Base-by-base conservation (phyloP, 2,329 filamentous ascomycete genomes). In the Ophiostoma pallidulum region DNA sequence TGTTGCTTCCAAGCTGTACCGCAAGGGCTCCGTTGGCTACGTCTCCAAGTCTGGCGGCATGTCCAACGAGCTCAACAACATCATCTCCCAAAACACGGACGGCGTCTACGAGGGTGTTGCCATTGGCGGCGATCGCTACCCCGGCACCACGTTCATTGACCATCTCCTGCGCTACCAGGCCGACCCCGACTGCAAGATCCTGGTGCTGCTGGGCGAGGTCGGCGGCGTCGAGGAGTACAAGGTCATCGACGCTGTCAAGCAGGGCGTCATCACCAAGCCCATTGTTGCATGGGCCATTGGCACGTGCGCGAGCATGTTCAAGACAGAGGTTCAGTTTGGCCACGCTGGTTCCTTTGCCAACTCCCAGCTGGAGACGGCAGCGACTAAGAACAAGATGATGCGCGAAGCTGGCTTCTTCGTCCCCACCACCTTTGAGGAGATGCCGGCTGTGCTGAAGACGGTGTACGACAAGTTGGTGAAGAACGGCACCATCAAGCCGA, bases 31-130 rank as follows among this genome's bases (percentile, higher is more conserved):
- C 60, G 90, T 98, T 58, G 92, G 88, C 61, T 98, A 98, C 71
- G 92, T 98, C 70, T 97, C 91, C 78, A 98, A 98, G 80, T 98
- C 92, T 51, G 92, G 92, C 66, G 92, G 92, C 74, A 98, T 98
- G 92, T 97, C 92, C 71, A 98, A 98, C 79, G 92, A 98, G 77
- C 75, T 98, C 64, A 98, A 98, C 85, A 98, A 98, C 82, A 97
- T 98, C 70, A 86, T 98, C 63, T 80, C 90, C 50, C 85, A 95
- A 68, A 94, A 78, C 69, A 96, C 92, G 61, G 89, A 98, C 66
- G 92, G 92, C 79, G 92, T 98, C 49, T 91, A 94, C 69, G 92
- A 98, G 78, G 92, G 92, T 82, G 86, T 98, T 63, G 92, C 92
- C 67, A 98, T 98, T 72, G 92, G 92, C 73, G 92, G 92, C 82